Evolutionary conservation across 2,329 filamentous ascomycete genomes (phyloP), one percentile per base, ranked within the genome.

Genomic region (Zymoseptoria passerinii): DNA sequence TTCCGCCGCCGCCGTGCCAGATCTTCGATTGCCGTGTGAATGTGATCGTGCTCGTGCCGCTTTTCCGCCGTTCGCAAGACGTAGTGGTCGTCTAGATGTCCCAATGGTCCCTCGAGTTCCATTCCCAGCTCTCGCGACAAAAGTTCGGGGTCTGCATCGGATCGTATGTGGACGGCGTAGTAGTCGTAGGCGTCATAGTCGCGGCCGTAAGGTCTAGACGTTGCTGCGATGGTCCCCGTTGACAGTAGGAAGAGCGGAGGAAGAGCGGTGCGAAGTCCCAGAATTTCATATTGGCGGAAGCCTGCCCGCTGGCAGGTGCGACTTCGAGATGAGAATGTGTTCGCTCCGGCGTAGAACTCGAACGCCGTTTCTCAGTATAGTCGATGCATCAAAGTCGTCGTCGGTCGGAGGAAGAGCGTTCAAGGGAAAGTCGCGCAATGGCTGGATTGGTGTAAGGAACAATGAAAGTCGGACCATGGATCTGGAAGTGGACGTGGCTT

Each of bases 151-250:
- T 84, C 80, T 6, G 82, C 79, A 44, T 81, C 78, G 10, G 82
- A 76, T 59, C 87, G 83, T 68, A 99, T 82, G 65, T 96, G 89
- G 52, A 99, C 80, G 63, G 95, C 91, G 73, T 97, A 96, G 76
- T 95, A 97, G 74, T 99, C 92, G 74, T 91, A 84, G 48, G 82
- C 80, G 53, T 88, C 82, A 78, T 95, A 89, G 57, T 73, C 66
- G 49, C 70, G 65, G 55, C 59, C 64, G 27, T 56, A 56, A 35
- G 50, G 59, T 44, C 6, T 18, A 16, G 23, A 18, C 2, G 8
- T 27, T 9, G 50, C 50, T 29, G 50, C 50, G 35, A 44, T n/a
- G 35, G 35, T 44, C 23, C n/a, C 50, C 10, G 50, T 28, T 7
- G 50, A 27, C 50, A 28, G 50, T 9, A 52, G 50, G 50, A 52